A percentile compares a stretch with the other conserved stretches of the same genome.
Conservation (phyloP, 495 filamentous ascomycete genomes). For the Cenococcum geophilum region DNA sequence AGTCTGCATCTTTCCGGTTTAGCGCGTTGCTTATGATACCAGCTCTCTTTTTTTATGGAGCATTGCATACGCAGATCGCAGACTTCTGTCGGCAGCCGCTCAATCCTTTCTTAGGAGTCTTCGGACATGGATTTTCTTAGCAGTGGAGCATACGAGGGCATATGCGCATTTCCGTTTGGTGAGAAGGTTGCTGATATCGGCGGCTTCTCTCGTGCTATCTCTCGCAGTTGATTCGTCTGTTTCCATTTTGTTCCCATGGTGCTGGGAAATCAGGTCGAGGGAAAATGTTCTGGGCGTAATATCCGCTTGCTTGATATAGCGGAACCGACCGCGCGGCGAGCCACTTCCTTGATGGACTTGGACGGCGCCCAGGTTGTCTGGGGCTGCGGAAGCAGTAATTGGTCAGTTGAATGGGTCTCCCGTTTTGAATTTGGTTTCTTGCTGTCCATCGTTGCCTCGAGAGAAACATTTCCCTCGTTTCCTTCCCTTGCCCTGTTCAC, state of each 20-base stretch:
- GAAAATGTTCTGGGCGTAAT: slow-evolving; percentile 17
- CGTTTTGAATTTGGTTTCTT: slow-evolving; percentile 21
- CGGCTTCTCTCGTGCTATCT: slow-evolving; percentile 7
- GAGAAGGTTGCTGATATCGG: slow-evolving; percentile 7
- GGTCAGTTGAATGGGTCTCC: slow-evolving; percentile 22
- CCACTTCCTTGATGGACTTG: slow-evolving; percentile 21
- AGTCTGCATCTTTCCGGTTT: slow-evolving; percentile 34
- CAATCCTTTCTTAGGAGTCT: slow-evolving; percentile 20
- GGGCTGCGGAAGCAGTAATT: slow-evolving; percentile 12
- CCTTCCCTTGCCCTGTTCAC: slow-evolving; percentile 19
- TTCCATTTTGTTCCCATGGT: slow-evolving; percentile 7
- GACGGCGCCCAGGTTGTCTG: slow-evolving; percentile 11
- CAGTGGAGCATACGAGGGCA: slow-evolving; percentile 18
- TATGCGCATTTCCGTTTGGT: slow-evolving; percentile 19
- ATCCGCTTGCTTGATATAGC: slow-evolving; percentile 21
- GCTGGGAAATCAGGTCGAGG: slow-evolving; percentile 5
- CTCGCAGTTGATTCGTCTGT: background rate
- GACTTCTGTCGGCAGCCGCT: slow-evolving; percentile 30
- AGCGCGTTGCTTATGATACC: slow-evolving; percentile 35
- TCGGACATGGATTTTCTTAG: slow-evolving; percentile 22
- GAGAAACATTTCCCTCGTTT: slow-evolving; percentile 8
- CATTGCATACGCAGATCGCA: slow-evolving; percentile 32
- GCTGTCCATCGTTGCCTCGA: slow-evolving; percentile 3
- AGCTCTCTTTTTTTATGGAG: slow-evolving; percentile 31
- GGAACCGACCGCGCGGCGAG: slow-evolving; percentile 15